Evolutionary conservation across 345 rosid genomes (phyloP).

Genomic region (Ceriops decandra): DNA sequence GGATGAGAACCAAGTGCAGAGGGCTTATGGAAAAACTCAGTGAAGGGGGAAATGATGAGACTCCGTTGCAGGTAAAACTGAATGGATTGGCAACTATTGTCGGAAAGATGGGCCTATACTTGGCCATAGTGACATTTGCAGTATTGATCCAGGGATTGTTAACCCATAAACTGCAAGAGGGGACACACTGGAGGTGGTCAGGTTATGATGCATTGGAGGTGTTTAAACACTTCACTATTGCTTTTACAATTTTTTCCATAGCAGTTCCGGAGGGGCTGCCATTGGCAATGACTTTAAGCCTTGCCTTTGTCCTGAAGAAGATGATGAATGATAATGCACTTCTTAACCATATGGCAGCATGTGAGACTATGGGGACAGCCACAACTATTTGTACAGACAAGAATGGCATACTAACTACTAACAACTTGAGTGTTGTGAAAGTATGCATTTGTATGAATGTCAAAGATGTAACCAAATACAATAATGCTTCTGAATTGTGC

Average conservation of each 20-base stretch:
- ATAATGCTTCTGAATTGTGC: slow-evolving; percentile 38
- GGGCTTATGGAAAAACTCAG: slow-evolving; percentile 78
- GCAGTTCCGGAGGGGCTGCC: slow-evolving; percentile 96
- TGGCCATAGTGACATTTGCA: slow-evolving; percentile 76
- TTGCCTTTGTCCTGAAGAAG: slow-evolving; percentile 94
- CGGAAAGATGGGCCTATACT: slow-evolving; percentile 77
- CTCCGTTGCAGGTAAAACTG: slow-evolving; percentile 87
- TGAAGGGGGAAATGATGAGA: slow-evolving; percentile 94
- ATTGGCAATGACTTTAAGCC: slow-evolving; percentile 85
- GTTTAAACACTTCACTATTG: slow-evolving; percentile 76
- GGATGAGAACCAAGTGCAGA: slow-evolving; percentile 97
- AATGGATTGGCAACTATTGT: slow-evolving; percentile 90
- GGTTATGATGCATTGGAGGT: slow-evolving; percentile 79
- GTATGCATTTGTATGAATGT: slow-evolving; percentile 71
- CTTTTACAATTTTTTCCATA: slow-evolving; percentile 87
- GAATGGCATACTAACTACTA: slow-evolving; percentile 85
- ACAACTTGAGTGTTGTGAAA: slow-evolving; percentile 85
- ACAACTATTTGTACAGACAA: slow-evolving; percentile 89
- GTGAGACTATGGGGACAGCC: slow-evolving; percentile 96
- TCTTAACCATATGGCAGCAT: slow-evolving; percentile 88
- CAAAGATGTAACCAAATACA: slow-evolving; percentile 40
- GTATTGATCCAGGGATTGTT: slow-evolving; percentile 75
- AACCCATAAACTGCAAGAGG: slow-evolving; percentile 46
- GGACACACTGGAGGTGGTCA: slow-evolving; percentile 53
- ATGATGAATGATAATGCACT: slow-evolving; percentile 98